Percentiles rank a stretch among this genome's conserved stretches.
phyloP scores from a whole-genome alignment of 1,284 basidiomycete species.

The Anthracocystis walkeri region DNA sequence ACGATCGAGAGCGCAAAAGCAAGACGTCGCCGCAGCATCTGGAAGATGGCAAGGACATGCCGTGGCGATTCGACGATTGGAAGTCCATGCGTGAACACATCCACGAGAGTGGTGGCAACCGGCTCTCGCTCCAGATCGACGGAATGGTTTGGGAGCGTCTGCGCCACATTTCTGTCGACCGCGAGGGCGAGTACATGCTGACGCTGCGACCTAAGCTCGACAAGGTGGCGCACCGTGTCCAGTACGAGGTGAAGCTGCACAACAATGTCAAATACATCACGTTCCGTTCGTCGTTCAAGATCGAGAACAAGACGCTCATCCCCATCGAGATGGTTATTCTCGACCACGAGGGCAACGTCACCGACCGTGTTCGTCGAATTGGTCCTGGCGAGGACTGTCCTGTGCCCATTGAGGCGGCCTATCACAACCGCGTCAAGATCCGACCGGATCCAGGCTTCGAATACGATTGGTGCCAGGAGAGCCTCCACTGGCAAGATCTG shows the following conservation, averaged over 20 bases:
- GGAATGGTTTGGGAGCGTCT: conserved; percentile 92
- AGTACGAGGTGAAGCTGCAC: conserved; percentile 90
- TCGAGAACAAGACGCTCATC: conserved; percentile 92
- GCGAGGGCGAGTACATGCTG: conserved; percentile 92
- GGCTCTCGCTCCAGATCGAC: conserved; percentile 75
- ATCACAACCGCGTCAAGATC: conserved; percentile 83
- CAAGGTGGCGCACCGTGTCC: conserved; percentile 83
- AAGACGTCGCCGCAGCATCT: conserved; percentile 69
- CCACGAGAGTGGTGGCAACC: conserved; percentile 59
- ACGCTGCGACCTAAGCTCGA: conserved; percentile 82
- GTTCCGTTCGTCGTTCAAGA: conserved; percentile 89
- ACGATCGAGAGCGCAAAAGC: conserved; percentile 72
- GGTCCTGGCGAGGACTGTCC: conserved; percentile 89
- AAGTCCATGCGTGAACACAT: conserved; percentile 83
- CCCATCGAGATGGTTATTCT: conserved; percentile 92
- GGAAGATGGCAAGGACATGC: conserved; percentile 80
- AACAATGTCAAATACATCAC: conserved; percentile 97
- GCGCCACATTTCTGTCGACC: conserved; percentile 88
- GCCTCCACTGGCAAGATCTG: conserved; percentile 88
- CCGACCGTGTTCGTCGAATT: conserved; percentile 85
- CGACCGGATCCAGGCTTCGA: conserved; percentile 96
- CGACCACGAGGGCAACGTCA: conserved; percentile 84
- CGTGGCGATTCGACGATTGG: conserved; percentile 99
- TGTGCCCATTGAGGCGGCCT: conserved; percentile 91
- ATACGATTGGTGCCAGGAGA: conserved; percentile 90